phyloP scores from a whole-genome alignment of 2,329 filamentous ascomycete genomes.

The Colletotrichum magnum region DNA sequence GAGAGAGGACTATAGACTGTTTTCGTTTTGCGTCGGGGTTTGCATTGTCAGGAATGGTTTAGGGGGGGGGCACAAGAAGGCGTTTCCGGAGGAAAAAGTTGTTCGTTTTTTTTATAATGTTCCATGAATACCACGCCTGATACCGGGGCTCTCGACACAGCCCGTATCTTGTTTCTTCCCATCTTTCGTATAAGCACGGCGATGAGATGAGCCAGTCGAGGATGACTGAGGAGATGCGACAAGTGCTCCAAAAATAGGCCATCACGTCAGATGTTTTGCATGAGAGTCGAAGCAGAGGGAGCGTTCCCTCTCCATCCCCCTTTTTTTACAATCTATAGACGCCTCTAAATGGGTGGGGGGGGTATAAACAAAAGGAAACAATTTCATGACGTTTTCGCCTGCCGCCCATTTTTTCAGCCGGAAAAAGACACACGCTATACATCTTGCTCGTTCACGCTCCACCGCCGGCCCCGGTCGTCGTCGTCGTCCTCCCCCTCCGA shows the following conservation, averaged over 20 bases:
- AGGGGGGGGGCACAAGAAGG: neutral
- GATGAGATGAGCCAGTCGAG: too few relatives aligned
- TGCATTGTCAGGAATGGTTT: too few relatives aligned
- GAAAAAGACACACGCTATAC: slow-evolving; percentile 2
- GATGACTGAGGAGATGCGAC: too few relatives aligned
- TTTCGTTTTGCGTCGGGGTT: neutral
- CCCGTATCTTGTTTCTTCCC: too few relatives aligned
- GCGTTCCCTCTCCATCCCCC: too few relatives aligned
- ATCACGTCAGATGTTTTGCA: too few relatives aligned
- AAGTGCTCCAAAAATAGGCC: too few relatives aligned
- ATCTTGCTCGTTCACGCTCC: slow-evolving; percentile 28
- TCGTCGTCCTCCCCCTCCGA: neutral
- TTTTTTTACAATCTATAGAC: slow-evolving; percentile 1
- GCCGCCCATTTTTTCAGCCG: too few relatives aligned
- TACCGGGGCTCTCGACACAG: too few relatives aligned
- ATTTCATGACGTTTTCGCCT: neutral
- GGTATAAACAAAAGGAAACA: slow-evolving; percentile 39
- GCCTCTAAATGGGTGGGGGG: slow-evolving; percentile 31
- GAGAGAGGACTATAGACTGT: neutral
- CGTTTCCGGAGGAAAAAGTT: slow-evolving; percentile 26
- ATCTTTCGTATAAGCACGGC: too few relatives aligned
- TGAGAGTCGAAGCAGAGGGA: too few relatives aligned
- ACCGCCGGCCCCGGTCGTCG: slow-evolving; percentile 24
- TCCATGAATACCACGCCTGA: slow-evolving; percentile 25
- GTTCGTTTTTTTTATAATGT: neutral